phyloP scores from a whole-genome alignment of 2,329 filamentous ascomycete species.

The Trichoderma lentiforme region DNA sequence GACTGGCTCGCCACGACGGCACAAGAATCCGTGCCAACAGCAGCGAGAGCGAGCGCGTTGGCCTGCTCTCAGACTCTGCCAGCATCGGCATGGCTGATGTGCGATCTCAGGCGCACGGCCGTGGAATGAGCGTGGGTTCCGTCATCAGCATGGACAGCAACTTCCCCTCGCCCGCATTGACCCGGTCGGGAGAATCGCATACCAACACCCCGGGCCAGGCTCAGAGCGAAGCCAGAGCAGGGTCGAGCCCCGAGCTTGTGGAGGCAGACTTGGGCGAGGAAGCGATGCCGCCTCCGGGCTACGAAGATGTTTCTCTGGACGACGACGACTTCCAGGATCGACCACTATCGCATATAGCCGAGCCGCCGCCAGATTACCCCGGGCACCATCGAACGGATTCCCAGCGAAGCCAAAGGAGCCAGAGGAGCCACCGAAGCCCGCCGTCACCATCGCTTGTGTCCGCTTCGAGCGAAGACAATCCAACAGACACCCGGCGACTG shows the following conservation, averaged over 20 bases:
- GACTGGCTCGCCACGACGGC: slow-evolving; percentile 73
- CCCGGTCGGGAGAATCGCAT: slow-evolving; percentile 42
- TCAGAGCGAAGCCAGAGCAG: slow-evolving; percentile 38
- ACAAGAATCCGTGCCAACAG: slow-evolving; percentile 71
- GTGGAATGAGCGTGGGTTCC: slow-evolving; percentile 52
- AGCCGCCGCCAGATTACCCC: slow-evolving; percentile 52
- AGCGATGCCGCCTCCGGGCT: slow-evolving; percentile 52
- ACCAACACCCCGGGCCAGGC: slow-evolving; percentile 39
- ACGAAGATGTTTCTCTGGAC: slow-evolving; percentile 48
- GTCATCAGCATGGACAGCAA: slow-evolving; percentile 53
- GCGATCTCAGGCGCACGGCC: slow-evolving; percentile 36
- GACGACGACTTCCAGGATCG: slow-evolving; percentile 37
- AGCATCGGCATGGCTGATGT: slow-evolving; percentile 49
- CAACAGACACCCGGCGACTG: neutral
- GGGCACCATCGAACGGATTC: slow-evolving; percentile 35
- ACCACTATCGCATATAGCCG: slow-evolving; percentile 41
- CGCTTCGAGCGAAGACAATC: neutral
- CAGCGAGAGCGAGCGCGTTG: slow-evolving; percentile 67
- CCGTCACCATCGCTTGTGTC: neutral
- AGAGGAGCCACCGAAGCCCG: neutral
- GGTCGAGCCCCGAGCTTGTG: slow-evolving; percentile 51
- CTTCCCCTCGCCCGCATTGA: slow-evolving; percentile 38
- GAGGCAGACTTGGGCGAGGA: slow-evolving; percentile 49
- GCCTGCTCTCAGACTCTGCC: slow-evolving; percentile 68
- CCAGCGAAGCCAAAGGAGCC: slow-evolving; percentile 21